Evolutionary conservation across 306 rosid species (phyloP).

Genomic region (Casuarina cunninghamiana): DNA sequence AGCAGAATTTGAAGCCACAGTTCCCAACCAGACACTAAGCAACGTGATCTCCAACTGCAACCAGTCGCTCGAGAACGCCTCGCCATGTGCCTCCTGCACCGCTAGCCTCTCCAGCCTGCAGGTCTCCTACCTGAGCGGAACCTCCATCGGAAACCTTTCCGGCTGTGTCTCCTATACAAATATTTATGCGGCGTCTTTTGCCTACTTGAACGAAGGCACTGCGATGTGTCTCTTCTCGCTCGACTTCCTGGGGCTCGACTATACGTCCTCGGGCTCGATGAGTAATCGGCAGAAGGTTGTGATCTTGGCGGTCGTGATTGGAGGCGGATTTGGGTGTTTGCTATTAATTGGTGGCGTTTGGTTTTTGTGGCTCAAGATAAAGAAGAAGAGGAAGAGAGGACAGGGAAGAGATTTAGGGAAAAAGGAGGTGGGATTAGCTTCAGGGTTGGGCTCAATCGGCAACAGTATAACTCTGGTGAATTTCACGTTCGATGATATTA

Average conservation of each 20-base stretch:
- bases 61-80: conserved; percentile 44
- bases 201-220: conserved; percentile 47
- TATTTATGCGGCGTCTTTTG: conserved; percentile 70
- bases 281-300: conserved; percentile 30
- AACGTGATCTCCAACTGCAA: conserved; percentile 38
- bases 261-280: conserved; percentile 14
- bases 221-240: conserved; percentile 64
- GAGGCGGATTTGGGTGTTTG: conserved; percentile 26
- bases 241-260: neutral
- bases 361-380: conserved; percentile 37
- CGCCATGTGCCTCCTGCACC: conserved; percentile 74
- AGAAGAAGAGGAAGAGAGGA: conserved; percentile 2
- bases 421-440: conserved; percentile 36
- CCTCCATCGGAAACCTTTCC: conserved; percentile 49
- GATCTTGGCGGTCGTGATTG: conserved; percentile 40
- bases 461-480: conserved; percentile 74
- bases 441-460: conserved; percentile 63
- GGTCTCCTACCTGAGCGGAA: conserved; percentile 42
- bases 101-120: conserved; percentile 34
- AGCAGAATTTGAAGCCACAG: conserved; percentile 31
- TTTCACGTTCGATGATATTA: conserved; percentile 67
- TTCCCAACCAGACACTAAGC: neutral
- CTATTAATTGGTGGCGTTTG: conserved; percentile 36
- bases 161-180: conserved; percentile 49
- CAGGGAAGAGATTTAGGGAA: neutral